Evolutionary conservation across 345 rosid genomes (phyloP).

Genomic region (Cardamine chenopodiifolia): DNA sequence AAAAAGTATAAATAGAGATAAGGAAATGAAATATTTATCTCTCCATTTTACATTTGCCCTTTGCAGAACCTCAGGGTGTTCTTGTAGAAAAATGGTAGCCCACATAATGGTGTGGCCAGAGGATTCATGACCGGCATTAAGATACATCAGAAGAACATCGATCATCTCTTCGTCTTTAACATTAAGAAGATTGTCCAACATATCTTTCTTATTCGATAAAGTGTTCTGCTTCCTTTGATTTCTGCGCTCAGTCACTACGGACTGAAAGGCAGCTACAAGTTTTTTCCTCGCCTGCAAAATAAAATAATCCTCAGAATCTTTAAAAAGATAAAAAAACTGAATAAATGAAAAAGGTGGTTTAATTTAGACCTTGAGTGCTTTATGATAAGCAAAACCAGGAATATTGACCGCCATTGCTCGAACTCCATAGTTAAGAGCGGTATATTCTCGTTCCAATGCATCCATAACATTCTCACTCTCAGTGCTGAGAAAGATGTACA

Average conservation of each 20-base stretch:
- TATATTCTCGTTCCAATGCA: slow-evolving; percentile 71
- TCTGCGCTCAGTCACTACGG: slow-evolving; percentile 60
- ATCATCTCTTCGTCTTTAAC: slow-evolving; percentile 79
- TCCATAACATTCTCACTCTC: slow-evolving; percentile 64
- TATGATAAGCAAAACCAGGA: slow-evolving; percentile 62
- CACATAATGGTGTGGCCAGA: slow-evolving; percentile 88
- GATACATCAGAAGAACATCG: slow-evolving; percentile 77
- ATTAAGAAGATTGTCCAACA: slow-evolving; percentile 74
- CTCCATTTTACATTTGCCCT: slow-evolving; percentile 52
- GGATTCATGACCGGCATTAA: slow-evolving; percentile 97
- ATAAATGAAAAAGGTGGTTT: not conserved
- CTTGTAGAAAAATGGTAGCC: slow-evolving; percentile 62
- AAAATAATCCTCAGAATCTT: slow-evolving; percentile 1
- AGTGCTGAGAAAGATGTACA: slow-evolving; percentile 75
- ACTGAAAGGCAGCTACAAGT: slow-evolving; percentile 51
- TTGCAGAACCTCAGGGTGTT: slow-evolving; percentile 52
- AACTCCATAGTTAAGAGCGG: slow-evolving; percentile 63
- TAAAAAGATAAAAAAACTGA: not conserved
- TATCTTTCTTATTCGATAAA: slow-evolving; percentile 56
- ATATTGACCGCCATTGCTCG: slow-evolving; percentile 58
- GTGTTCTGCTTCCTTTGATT: slow-evolving; percentile 38
- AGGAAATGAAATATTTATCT: not conserved
- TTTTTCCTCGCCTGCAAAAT: slow-evolving; percentile 48
- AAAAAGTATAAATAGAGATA: not conserved
- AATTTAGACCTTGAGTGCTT: slow-evolving; percentile 52